These are phyloP conservation scores for Macroventuria anomochaeta DNA, from an alignment of 2,329 filamentous ascomycete species.

Conservation along the genomic window DNA sequence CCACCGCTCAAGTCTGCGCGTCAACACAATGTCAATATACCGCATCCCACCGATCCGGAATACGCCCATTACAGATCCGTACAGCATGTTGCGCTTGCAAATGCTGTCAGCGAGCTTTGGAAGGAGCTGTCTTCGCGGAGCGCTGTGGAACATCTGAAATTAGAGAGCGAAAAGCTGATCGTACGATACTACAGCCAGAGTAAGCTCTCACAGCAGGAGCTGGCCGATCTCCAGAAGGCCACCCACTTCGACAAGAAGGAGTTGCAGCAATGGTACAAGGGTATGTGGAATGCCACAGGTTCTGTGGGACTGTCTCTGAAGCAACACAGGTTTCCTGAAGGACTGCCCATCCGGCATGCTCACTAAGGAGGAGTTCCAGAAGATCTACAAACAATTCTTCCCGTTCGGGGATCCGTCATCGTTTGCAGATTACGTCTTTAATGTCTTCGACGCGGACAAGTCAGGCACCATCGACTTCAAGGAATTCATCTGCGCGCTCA, in stretches of 20 bases:
- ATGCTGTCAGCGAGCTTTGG: conserved; percentile 33
- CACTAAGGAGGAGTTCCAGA: conserved; percentile 98
- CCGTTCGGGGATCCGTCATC: conserved; percentile 96
- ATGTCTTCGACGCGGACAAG: conserved; percentile 97
- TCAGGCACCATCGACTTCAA: conserved; percentile 99
- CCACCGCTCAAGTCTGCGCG: conserved; percentile 44
- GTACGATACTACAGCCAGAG: conserved; percentile 74
- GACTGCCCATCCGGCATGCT: conserved; percentile 97
- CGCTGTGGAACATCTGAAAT: conserved; percentile 29
- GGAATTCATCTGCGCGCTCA: conserved; percentile 98
- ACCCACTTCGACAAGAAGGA: conserved; percentile 99
- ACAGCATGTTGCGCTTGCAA: conserved; percentile 34
- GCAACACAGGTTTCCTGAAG: conserved; percentile 82
- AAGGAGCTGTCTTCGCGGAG: conserved; percentile 32
- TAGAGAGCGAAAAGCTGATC: conserved; percentile 44
- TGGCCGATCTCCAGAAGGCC: conserved; percentile 91
- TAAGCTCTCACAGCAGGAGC: conserved; percentile 95
- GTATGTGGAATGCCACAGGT: conserved; percentile 58
- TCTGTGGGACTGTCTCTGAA: conserved; percentile 24
- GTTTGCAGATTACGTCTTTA: conserved; percentile 99
- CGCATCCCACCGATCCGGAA: conserved; percentile 32
- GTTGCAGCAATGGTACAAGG: conserved; percentile 99
- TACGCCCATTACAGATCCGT: conserved; percentile 35
- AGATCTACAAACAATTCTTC: conserved; percentile 99
- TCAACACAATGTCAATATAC: conserved; percentile 30